A percentile compares a stretch with the other conserved stretches of the same genome.
phyloP scores from a whole-genome alignment of 1,284 basidiomycete genomes.

The Violaceomyces palustris region DNA sequence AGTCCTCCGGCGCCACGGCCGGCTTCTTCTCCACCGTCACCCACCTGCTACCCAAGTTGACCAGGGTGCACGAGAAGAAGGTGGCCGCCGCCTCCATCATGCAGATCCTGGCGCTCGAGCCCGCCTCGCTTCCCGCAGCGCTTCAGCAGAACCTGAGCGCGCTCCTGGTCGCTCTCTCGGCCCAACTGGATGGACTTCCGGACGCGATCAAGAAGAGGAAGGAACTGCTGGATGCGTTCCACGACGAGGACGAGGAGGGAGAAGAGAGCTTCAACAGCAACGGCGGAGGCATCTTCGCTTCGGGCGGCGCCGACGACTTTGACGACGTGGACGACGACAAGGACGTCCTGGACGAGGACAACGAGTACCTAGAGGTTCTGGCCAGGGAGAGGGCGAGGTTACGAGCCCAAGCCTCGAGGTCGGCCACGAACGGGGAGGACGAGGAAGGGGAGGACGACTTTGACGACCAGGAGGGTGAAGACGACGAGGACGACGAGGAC shows the following conservation, averaged over 20 bases:
- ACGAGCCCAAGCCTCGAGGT: constrained; percentile 18
- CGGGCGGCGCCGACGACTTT: constrained; percentile 1
- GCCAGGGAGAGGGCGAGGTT: constrained; percentile 41
- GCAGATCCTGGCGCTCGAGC: constrained; percentile 33
- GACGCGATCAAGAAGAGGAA: constrained; percentile 40
- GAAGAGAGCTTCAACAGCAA: constrained; percentile 17
- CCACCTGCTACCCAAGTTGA: constrained; percentile 62
- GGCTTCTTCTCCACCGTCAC: constrained; percentile 71
- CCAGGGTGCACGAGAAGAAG: constrained; percentile 87
- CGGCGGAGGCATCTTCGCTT: constrained; percentile 6
- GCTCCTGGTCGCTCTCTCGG: constrained; percentile 32
- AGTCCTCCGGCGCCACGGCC: constrained; percentile 61
- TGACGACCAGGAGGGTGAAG: constrained; percentile 23
- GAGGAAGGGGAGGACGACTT: constrained; percentile 34
- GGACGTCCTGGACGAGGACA: constrained; percentile 50
- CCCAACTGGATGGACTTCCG: constrained; percentile 38
- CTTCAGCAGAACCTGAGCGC: constrained; percentile 33
- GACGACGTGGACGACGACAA: constrained; percentile 43
- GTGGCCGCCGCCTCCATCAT: constrained; percentile 67
- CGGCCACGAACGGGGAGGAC: constrained; percentile 20
- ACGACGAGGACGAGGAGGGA: constrained; percentile 37
- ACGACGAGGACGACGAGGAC: constrained; percentile 32
- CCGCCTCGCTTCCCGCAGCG: constrained; percentile 24
- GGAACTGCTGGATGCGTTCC: constrained; percentile 40
- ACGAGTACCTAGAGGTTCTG: constrained; percentile 50